phyloP scores from a whole-genome alignment of 2,329 filamentous ascomycete species.

The Neopestalotiopsis sp. region DNA sequence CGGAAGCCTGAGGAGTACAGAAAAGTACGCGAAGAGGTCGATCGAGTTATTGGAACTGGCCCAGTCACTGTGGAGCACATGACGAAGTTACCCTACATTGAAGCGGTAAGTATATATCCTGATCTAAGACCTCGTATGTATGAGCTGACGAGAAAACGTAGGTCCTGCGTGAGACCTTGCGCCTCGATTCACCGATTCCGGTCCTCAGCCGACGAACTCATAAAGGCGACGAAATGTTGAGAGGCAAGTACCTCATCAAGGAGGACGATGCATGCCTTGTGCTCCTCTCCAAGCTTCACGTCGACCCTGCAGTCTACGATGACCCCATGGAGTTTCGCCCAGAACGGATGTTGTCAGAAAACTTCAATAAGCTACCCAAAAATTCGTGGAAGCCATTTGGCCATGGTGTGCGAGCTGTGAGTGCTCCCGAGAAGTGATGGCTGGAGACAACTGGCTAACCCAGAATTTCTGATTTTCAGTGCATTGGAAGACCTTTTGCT shows the following conservation, averaged over 20 bases:
- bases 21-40: constrained; percentile 58
- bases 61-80: constrained; percentile 52
- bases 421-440: background rate
- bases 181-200: constrained; percentile 55
- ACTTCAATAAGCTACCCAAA: constrained; percentile 36
- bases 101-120: constrained; percentile 37
- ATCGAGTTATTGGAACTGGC: constrained; percentile 51
- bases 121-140: background rate
- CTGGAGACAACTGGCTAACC: background rate
- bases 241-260: constrained; percentile 58
- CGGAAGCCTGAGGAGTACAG: constrained; percentile 52
- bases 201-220: constrained; percentile 48
- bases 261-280: constrained; percentile 47
- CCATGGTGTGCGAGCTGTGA: constrained; percentile 49
- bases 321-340: constrained; percentile 63
- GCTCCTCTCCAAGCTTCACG: constrained; percentile 53
- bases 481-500: constrained; percentile 58
- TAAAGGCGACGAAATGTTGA: constrained; percentile 50
- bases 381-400: constrained; percentile 59
- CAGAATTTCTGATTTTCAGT: constrained; percentile 27
- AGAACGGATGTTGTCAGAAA: constrained; percentile 65
- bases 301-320: constrained; percentile 61
- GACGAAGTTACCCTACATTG: constrained; percentile 55
- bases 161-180: constrained; percentile 58
- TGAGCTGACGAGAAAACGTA: constrained; percentile 3